Conservation (phyloP, 2,329 filamentous ascomycete species). For the Fusarium pseudonygamai region DNA sequence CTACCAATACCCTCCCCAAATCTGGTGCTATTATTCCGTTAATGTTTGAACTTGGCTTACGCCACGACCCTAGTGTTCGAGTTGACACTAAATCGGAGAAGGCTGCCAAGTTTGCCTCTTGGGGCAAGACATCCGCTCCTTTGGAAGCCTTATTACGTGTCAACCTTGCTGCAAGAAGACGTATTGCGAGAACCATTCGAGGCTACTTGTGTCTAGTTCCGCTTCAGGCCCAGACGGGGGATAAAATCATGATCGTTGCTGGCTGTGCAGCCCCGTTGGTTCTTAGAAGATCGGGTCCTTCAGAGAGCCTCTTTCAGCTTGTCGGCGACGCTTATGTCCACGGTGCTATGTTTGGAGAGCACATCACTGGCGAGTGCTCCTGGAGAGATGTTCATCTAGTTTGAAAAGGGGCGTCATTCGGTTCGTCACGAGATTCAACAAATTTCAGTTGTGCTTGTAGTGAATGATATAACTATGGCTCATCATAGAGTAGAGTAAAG, state of each 20-base stretch:
- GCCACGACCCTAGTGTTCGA: background rate
- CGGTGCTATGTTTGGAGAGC: constrained; percentile 34
- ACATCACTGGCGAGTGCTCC: constrained; percentile 6
- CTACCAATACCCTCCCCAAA: constrained; percentile 31
- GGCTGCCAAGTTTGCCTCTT: background rate
- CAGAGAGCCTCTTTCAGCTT: constrained; percentile 20
- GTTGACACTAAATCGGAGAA: constrained; percentile 13
- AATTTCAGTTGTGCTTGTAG: background rate
- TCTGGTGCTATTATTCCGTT: constrained; percentile 17
- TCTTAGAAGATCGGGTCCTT: constrained; percentile 11
- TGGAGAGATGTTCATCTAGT: constrained; percentile 26
- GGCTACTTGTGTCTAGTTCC: constrained; percentile 36
- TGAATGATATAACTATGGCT: background rate
- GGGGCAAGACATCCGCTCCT: constrained; percentile 18
- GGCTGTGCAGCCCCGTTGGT: constrained; percentile 23
- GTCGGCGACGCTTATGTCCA: constrained; percentile 29
- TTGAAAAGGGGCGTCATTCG: background rate
- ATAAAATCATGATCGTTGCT: background rate
- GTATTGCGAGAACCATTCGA: constrained; percentile 30
- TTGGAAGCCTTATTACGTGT: constrained; percentile 29
- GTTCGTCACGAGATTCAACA: background rate
- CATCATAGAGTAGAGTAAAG: constrained; percentile 25
- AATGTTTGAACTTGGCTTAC: constrained; percentile 23
- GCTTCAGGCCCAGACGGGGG: constrained; percentile 13
- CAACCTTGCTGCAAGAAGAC: constrained; percentile 18